Evolutionary conservation across 495 filamentous ascomycete species (phyloP).

Genomic region (Penicillium tannophilum): DNA sequence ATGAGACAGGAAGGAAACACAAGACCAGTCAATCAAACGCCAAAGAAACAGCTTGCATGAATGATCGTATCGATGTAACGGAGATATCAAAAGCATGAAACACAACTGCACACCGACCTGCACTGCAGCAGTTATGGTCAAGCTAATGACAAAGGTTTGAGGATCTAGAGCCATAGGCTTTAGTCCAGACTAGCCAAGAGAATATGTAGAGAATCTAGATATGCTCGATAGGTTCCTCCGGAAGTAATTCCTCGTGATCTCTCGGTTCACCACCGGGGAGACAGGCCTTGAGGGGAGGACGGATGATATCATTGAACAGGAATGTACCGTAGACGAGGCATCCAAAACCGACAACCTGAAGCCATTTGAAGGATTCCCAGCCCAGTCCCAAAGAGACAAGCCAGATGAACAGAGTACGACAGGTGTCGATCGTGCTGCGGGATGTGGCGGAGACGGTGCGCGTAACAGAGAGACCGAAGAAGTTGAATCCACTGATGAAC

Average conservation of each 20-base stretch:
- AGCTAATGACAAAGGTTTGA: background rate
- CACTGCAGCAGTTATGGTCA: background rate
- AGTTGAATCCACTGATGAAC: constrained; percentile 83
- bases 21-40: background rate
- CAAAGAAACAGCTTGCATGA: background rate
- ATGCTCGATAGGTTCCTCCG: constrained; percentile 86
- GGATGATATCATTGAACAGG: constrained; percentile 90
- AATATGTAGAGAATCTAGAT: constrained; percentile 30
- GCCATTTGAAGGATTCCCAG: constrained; percentile 98
- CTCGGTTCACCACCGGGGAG: constrained; percentile 35
- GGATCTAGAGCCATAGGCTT: background rate
- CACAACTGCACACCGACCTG: background rate
- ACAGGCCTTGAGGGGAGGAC: constrained; percentile 71
- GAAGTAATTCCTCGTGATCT: constrained; percentile 64
- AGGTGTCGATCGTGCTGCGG: constrained; percentile 94
- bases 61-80: background rate
- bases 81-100: background rate
- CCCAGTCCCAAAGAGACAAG: constrained; percentile 88
- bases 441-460: constrained; percentile 86
- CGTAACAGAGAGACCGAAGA: constrained; percentile 93
- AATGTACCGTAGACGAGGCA: constrained; percentile 96
- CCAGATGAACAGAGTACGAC: constrained; percentile 98
- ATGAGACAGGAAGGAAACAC: background rate
- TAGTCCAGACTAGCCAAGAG: background rate
- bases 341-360: constrained; percentile 86